These are phyloP conservation scores for Hymenoscyphus albidus DNA, from an alignment of 2,329 filamentous ascomycete species.

Conservation along the genomic window DNA sequence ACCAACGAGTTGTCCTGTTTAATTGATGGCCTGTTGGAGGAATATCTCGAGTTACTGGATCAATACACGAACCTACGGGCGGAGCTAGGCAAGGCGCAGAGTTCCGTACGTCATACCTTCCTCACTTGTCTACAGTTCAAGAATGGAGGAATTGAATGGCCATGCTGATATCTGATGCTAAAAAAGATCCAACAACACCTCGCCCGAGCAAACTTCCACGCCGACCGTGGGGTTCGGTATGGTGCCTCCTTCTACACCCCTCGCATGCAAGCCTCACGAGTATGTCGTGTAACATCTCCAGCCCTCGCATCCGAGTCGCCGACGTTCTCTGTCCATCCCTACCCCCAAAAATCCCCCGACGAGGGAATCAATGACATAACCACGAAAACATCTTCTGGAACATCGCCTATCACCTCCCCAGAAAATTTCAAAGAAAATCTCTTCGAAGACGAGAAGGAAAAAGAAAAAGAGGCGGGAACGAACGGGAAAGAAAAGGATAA, in stretches of 20 bases:
- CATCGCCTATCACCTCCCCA: conserved; percentile 26
- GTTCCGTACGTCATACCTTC: conserved; percentile 40
- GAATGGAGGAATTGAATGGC: too few species aligned
- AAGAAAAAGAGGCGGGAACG: conserved; percentile 6
- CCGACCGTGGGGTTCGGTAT: conserved; percentile 59
- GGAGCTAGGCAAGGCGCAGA: conserved; percentile 51
- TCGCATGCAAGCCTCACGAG: conserved; percentile 61
- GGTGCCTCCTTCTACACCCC: conserved; percentile 70
- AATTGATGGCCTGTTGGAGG: conserved; percentile 61
- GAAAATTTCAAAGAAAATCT: neutral
- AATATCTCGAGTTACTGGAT: conserved; percentile 63
- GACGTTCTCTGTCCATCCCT: neutral
- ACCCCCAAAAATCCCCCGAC: neutral
- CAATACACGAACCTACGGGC: conserved; percentile 59
- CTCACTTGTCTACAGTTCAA: neutral
- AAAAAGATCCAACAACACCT: conserved; percentile 38
- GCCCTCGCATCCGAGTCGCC: neutral
- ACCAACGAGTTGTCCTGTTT: conserved; percentile 17
- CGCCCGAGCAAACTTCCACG: conserved; percentile 72
- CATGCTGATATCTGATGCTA: neutral
- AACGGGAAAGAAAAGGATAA: conserved; percentile 11
- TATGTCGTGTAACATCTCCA: conserved; percentile 37
- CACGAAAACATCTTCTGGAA: neutral
- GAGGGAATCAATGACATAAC: neutral
- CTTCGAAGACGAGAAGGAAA: conserved; percentile 4